Evolutionary conservation across 1,284 basidiomycete genomes (phyloP), one percentile per base, ranked within the genome.

Genomic region (Ganoderma lingzhi): DNA sequence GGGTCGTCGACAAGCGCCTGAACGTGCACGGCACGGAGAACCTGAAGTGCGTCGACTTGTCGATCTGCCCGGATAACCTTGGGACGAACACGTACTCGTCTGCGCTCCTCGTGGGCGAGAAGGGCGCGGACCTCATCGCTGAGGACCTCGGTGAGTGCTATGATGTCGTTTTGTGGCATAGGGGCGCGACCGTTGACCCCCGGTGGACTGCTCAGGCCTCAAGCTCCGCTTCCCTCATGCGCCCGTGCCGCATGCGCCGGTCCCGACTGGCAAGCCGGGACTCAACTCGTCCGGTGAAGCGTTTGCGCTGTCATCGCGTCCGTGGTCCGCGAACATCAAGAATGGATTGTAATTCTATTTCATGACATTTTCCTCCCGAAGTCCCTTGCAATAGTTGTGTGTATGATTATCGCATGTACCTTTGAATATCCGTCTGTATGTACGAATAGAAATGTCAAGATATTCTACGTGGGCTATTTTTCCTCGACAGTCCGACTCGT

Each of bases 1-100:
- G 93, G 76, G 93, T 94, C 41, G 88, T 95, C 74, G 93, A 94
- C 80, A 81, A 81, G 30, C 86, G 88, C 69, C 84, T 93, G 70
- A 90, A 86, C 76, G 93, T 95, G 62, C 92, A 88, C 79, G 93
- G 91, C 65, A 90, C 91, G 5, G 76, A 84, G 77, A 93, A 93
- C 82, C 83, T 95, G 73, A 91, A 91, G 81, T 84, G 83, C 76
- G 84, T 88, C 71, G 90, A 91, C 79, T 81, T 91, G 80, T 88
- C 86, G 81, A 91, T 91, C 80, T 90, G 89, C 80, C 89, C 89
- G 39, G 90, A 91, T 73, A 91, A 91, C 80, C 80, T 91, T 70
- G 90, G 90, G 67, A 91, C 90, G 39, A 91, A 91, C 83, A 91
- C 89, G 9, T 91, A 91, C 80, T 91, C 89, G 39, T 89, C 89